Conservation (phyloP, 2,329 filamentous ascomycete genomes). For the Sporothrix schenckii region DNA sequence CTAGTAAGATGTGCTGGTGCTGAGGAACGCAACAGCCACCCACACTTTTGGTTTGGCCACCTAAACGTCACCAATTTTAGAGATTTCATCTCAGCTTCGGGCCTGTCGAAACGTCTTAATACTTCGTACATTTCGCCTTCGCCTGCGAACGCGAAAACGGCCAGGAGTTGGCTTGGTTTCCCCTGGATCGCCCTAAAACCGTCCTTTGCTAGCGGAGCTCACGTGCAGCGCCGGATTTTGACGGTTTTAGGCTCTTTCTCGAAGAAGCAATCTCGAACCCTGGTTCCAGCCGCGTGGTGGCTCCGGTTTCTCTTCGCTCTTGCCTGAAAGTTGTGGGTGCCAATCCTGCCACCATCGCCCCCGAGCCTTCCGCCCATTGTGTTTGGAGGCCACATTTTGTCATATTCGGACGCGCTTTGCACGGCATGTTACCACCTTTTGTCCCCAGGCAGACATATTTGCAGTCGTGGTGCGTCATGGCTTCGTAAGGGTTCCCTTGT, state of each 20-base stretch:
- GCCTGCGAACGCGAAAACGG: neutral
- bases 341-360: conserved; percentile 28
- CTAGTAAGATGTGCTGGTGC: neutral
- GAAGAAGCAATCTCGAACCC: conserved; percentile 18
- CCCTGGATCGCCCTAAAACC: conserved; percentile 13
- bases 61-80: neutral
- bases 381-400: conserved; percentile 11
- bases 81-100: neutral
- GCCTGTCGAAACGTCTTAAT: neutral
- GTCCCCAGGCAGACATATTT: conserved; percentile 28
- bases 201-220: conserved; percentile 17
- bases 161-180: conserved; percentile 9
- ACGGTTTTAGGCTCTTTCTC: neutral
- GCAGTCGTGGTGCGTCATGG: conserved; percentile 28
- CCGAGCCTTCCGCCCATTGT: conserved; percentile 33
- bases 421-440: neutral
- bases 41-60: neutral
- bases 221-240: conserved; percentile 21
- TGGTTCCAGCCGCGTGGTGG: neutral
- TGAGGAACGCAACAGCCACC: neutral
- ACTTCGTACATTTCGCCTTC: neutral
- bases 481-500: neutral
- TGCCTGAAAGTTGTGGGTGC: conserved; percentile 24
- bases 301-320: conserved; percentile 33
- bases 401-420: neutral